Conservation (phyloP, 768 basidiomycete genomes). For the Galerina marginata region DNA sequence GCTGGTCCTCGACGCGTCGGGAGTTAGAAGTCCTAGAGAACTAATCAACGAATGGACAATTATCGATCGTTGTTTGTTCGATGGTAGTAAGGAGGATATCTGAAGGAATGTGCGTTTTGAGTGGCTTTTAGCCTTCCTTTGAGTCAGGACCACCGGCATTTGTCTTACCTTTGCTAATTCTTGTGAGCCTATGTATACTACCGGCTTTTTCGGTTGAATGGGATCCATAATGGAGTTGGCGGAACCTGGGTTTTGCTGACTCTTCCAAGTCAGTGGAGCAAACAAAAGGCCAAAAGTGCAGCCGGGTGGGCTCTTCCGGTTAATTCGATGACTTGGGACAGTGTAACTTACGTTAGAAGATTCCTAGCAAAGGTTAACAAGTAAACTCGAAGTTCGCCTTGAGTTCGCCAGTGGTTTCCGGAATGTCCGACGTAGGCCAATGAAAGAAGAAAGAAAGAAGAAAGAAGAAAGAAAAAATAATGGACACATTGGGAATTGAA, state of each 20-base stretch:
- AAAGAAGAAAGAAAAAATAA: neutral
- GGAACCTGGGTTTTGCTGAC: neutral
- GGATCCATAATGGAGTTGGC: slow-evolving; percentile 1
- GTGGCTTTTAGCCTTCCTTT: neutral
- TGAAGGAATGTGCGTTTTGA: slow-evolving; percentile 9
- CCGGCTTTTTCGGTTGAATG: slow-evolving; percentile 1
- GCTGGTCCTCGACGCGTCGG: slow-evolving; percentile 27
- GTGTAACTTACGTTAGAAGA: too few species aligned
- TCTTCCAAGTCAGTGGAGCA: slow-evolving; percentile 14
- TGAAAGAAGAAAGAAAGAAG: neutral
- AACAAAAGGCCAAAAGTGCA: neutral
- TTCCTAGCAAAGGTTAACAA: too few species aligned
- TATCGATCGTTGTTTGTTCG: slow-evolving; percentile 68
- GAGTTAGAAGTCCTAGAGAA: slow-evolving; percentile 53
- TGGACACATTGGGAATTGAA: slow-evolving; percentile 25
- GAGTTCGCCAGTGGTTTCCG: too few species aligned
- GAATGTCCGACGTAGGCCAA: too few species aligned
- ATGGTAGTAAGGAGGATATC: slow-evolving; percentile 64
- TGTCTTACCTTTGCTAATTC: slow-evolving; percentile 27
- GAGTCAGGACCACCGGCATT: neutral
- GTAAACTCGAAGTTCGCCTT: too few species aligned
- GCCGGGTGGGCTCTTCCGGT: too few species aligned
- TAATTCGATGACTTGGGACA: slow-evolving; percentile 1
- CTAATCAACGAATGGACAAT: slow-evolving; percentile 69
- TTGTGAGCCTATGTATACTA: slow-evolving; percentile 30